Evolutionary conservation across 208 protist species (phyloP), one percentile per base, ranked within the genome.

Genomic region (Leishmania major): DNA sequence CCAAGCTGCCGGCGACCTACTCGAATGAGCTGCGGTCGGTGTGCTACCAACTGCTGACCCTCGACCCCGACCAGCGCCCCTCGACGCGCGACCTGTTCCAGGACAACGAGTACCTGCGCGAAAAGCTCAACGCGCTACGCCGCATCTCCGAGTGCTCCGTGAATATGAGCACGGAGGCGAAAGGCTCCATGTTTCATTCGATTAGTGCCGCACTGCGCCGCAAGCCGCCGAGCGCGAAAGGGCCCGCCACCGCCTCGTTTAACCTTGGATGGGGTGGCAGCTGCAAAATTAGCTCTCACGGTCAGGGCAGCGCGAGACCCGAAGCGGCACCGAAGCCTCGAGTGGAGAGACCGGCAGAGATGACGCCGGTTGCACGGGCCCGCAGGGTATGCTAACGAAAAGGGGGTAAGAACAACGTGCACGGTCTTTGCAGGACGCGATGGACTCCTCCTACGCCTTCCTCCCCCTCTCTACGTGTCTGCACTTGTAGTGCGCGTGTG

Each of bases 141-240:
- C 82, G 77, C 69, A 81, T 77, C 69, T 85, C 82, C 35, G 82
- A 85, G 71, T 85, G 82, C 60, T 85, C 82, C 13, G 75, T 77
- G 22, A 80, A 81, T 49, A 81, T 85, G 82, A 85, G 76, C 5
- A 59, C 82, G 15, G 82, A 78, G 62, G 77, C 81, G 51, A 85
- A 85, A 40, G 77, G 62, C 19, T 71, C 60, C 47, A 81, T 78
- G 31, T 85, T 85, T 45, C 78, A 75, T 73, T 77, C 70, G 70
- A 85, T 85, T 77, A 78, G 77, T 45, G 82, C 82, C 0, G 82
- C 77, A 31, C 72, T 85, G 67, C 82, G 82, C 31, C 82, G 77
- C 22, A 49, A 71, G 11, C 76, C 76, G 35, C 22, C 71, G 5
- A 37, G 47, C 35, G 40, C 43, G 40, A 75, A 75, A 57, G 71